These are phyloP conservation scores for Oryza meyeriana DNA, from an alignment of 176 grass and related monocot species.

Conservation along the genomic window DNA sequence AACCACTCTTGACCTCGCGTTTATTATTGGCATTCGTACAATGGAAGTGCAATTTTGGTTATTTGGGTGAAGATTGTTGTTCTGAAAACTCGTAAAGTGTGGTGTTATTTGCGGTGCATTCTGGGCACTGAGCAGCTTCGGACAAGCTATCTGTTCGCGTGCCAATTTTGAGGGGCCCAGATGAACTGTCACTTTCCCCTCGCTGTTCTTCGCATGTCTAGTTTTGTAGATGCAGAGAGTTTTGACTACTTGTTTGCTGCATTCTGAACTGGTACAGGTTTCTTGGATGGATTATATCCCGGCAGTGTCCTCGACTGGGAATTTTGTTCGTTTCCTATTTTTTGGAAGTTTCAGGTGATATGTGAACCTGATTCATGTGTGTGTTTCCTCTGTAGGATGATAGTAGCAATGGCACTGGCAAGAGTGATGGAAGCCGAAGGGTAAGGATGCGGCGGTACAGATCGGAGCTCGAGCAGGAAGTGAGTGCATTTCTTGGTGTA, in stretches of 20 bases:
- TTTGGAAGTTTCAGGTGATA: background rate
- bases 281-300: slow-evolving; percentile 8
- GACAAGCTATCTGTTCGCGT: slow-evolving; percentile 30
- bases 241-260: background rate
- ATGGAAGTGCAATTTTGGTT: background rate
- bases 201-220: slow-evolving; percentile 15
- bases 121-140: background rate
- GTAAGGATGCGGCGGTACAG: slow-evolving; percentile 50
- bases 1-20: background rate
- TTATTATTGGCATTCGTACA: background rate
- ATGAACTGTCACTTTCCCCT: slow-evolving; percentile 38
- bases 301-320: background rate
- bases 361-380: slow-evolving; percentile 10
- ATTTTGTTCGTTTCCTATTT: slow-evolving; percentile 15
- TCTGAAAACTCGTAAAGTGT: background rate
- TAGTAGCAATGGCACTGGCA: slow-evolving; percentile 36
- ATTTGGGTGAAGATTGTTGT: background rate
- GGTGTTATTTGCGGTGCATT: background rate
- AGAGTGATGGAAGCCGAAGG: slow-evolving; percentile 36
- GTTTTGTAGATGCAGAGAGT: background rate
- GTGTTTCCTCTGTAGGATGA: slow-evolving; percentile 43
- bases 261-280: background rate
- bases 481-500: slow-evolving; percentile 38
- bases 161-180: slow-evolving; percentile 29
- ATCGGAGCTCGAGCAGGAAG: slow-evolving; percentile 77